Evolutionary conservation across 108 stramenopile species (phyloP).

Genomic region (Discostella stelligeroides): DNA sequence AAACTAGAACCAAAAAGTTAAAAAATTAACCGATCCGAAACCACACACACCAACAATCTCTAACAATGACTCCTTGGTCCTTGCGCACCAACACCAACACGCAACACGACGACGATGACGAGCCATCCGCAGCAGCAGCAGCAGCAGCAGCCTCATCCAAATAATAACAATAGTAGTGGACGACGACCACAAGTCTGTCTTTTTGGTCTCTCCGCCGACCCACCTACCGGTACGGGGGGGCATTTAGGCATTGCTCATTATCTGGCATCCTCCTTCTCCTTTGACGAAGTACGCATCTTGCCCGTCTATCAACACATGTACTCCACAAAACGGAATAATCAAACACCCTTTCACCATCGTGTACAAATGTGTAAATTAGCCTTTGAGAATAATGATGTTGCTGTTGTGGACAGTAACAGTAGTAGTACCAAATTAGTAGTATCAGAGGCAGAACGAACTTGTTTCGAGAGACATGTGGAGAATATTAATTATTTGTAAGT

Average conservation of each 20-base stretch:
- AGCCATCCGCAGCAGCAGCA: not conserved
- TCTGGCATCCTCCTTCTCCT: constrained; percentile 41
- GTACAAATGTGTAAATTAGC: constrained; percentile 74
- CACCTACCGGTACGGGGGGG: constrained; percentile 80
- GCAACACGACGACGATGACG: too few species aligned
- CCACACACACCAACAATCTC: too few species aligned
- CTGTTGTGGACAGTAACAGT: too few species aligned
- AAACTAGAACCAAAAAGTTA: too few species aligned
- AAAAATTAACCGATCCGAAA: too few species aligned
- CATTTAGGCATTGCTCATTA: constrained; percentile 76
- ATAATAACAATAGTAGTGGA: not conserved
- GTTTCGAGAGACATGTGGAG: constrained; percentile 55
- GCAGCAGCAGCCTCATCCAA: not conserved
- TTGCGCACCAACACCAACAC: too few species aligned
- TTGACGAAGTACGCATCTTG: constrained; percentile 76
- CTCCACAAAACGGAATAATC: constrained; percentile 67
- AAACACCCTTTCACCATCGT: constrained; percentile 66
- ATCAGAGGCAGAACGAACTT: constrained; percentile 69
- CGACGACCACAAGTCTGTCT: constrained; percentile 62
- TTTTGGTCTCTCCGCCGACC: constrained; percentile 86
- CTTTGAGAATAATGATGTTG: constrained; percentile 48
- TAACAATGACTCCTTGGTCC: too few species aligned
- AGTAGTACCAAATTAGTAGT: constrained; percentile 33
- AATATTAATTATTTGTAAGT: constrained; percentile 42
- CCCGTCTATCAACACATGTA: constrained; percentile 86